These are phyloP conservation scores for Tolypocladium pustulatum DNA, from an alignment of 2,329 filamentous ascomycete genomes.

Conservation along the genomic window DNA sequence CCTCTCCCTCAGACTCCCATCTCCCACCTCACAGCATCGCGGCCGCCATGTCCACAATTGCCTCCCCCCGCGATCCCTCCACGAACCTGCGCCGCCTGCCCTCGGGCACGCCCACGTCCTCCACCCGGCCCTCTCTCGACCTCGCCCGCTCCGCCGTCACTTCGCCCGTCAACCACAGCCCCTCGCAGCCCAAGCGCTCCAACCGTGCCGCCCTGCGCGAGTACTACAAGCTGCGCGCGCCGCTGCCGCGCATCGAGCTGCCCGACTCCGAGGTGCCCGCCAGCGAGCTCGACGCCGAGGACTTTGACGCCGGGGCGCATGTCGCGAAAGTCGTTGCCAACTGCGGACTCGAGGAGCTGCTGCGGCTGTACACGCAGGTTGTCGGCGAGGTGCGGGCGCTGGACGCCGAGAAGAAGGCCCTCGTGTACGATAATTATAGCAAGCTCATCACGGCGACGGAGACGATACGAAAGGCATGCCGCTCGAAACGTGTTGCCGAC, in stretches of 20 bases:
- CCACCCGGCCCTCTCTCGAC: slow-evolving; percentile 65
- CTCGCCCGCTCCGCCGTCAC: slow-evolving; percentile 46
- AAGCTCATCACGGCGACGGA: slow-evolving; percentile 95
- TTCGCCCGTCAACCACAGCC: slow-evolving; percentile 31
- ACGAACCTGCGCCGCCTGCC: slow-evolving; percentile 47
- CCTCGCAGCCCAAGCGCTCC: slow-evolving; percentile 34
- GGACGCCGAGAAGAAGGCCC: slow-evolving; percentile 90
- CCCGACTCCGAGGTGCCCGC: slow-evolving; percentile 46
- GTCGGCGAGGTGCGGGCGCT: slow-evolving; percentile 77
- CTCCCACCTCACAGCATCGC: background rate
- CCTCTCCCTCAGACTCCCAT: background rate
- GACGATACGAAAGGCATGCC: slow-evolving; percentile 66
- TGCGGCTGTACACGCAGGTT: slow-evolving; percentile 60
- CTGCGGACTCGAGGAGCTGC: slow-evolving; percentile 55
- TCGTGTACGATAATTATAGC: slow-evolving; percentile 98
- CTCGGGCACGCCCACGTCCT: slow-evolving; percentile 57
- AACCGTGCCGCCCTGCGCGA: slow-evolving; percentile 85
- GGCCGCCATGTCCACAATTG: slow-evolving; percentile 51
- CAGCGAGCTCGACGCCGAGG: slow-evolving; percentile 62
- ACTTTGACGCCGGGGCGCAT: slow-evolving; percentile 65
- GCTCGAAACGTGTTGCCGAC: too few species aligned
- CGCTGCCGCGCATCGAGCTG: slow-evolving; percentile 31
- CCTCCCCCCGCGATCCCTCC: slow-evolving; percentile 49
- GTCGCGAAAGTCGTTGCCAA: slow-evolving; percentile 50
- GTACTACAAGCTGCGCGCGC: slow-evolving; percentile 70